Conservation (phyloP, 208 protist genomes). For the Trypanosoma avium region DNA sequence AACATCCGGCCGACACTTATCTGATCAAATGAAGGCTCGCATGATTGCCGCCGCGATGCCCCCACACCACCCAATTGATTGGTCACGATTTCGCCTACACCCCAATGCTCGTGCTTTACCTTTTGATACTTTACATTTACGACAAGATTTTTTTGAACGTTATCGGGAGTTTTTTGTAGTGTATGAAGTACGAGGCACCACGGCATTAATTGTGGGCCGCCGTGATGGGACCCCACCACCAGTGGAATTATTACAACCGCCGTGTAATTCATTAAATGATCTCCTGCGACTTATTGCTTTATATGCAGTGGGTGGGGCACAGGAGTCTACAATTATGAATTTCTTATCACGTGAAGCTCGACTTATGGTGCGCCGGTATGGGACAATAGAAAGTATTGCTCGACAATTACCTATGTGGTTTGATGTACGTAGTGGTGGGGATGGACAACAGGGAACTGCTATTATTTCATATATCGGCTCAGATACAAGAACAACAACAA, state of each 20-base stretch:
- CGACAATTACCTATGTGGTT: constrained; percentile 86
- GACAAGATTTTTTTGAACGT: constrained; percentile 34
- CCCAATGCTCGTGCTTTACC: constrained; percentile 21
- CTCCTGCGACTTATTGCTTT: constrained; percentile 77
- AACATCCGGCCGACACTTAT: constrained; percentile 8
- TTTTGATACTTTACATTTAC: constrained; percentile 32
- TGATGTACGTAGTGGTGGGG: constrained; percentile 46
- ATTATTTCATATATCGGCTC: constrained; percentile 84
- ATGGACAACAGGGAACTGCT: constrained; percentile 33
- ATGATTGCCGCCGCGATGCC: constrained; percentile 44
- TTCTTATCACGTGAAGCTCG: constrained; percentile 46
- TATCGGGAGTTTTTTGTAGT: constrained; percentile 26
- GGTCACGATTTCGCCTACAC: constrained; percentile 15
- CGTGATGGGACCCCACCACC: constrained; percentile 26
- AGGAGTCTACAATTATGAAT: constrained; percentile 45
- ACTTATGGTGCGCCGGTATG: constrained; percentile 40
- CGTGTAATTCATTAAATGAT: constrained; percentile 33
- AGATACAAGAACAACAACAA: no score
- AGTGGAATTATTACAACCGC: constrained; percentile 38
- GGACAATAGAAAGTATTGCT: constrained; percentile 46
- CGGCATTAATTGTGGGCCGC: constrained; percentile 38
- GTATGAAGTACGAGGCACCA: constrained; percentile 24
- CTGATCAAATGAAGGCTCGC: constrained; percentile 26
- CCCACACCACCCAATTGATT: constrained; percentile 27
- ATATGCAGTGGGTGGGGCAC: constrained; percentile 39